Percentiles rank a stretch among this genome's conserved stretches.
phyloP scores from a whole-genome alignment of 2,329 filamentous ascomycete genomes.

The Aspergillus japonicus region DNA sequence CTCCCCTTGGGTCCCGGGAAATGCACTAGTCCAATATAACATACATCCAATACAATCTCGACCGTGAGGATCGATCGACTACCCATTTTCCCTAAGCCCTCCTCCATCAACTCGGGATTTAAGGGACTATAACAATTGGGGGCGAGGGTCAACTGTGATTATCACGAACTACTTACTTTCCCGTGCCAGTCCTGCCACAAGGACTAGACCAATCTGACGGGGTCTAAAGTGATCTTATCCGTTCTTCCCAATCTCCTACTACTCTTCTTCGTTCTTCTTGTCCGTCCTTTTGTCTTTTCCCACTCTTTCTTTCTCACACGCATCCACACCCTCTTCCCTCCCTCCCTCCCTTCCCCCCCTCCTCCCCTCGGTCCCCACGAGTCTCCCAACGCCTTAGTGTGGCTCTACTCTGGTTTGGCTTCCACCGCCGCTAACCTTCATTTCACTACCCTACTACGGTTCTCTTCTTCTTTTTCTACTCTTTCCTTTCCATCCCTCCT shows the following conservation, averaged over 20 bases:
- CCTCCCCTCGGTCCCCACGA: constrained; percentile 19
- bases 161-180: neutral
- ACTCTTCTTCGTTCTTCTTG: neutral
- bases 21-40: neutral
- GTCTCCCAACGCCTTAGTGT: constrained; percentile 21
- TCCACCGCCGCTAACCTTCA: constrained; percentile 22
- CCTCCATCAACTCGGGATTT: neutral
- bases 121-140: neutral
- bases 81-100: too few relatives aligned
- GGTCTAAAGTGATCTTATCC: constrained; percentile 16
- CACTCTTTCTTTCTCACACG: neutral
- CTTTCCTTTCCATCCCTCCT: constrained; percentile 4
- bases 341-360: neutral
- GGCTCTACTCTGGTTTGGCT: constrained; percentile 34
- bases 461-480: constrained; percentile 16
- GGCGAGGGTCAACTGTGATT: neutral
- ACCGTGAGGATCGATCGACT: neutral
- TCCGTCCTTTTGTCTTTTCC: constrained; percentile 3
- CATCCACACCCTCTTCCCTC: neutral
- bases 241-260: neutral
- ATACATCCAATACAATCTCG: neutral
- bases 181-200: constrained; percentile 6
- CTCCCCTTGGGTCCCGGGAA: constrained; percentile 12
- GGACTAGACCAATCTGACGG: constrained; percentile 6
- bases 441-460: constrained; percentile 18